Conservation (phyloP, 1,139 yeast species). For the Schizosaccharomyces versatilis region DNA sequence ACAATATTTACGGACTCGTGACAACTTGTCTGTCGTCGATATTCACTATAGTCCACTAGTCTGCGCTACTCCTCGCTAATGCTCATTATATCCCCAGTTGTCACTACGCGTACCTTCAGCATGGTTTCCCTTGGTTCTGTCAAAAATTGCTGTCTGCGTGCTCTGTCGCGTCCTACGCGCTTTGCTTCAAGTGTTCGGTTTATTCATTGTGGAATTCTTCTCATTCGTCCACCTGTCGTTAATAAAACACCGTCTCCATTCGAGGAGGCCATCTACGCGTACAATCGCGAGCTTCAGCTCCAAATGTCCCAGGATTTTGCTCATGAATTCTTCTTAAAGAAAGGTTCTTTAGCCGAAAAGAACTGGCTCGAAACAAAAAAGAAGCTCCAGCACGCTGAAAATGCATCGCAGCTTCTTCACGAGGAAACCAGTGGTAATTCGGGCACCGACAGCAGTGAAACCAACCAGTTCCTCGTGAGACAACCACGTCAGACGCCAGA, state of each 20-base stretch:
- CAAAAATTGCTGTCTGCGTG: too few species aligned
- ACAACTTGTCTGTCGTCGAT: too few species aligned
- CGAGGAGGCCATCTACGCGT: slow-evolving; percentile 54
- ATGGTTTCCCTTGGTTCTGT: too few species aligned
- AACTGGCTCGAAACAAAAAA: slow-evolving; percentile 54
- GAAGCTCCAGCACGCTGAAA: slow-evolving; percentile 46
- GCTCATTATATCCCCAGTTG: too few species aligned
- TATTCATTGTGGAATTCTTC: slow-evolving; percentile 26
- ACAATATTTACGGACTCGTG: too few species aligned
- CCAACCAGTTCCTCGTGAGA: slow-evolving; percentile 39
- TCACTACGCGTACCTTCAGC: too few species aligned
- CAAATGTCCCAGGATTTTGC: slow-evolving; percentile 97
- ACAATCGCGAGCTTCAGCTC: slow-evolving; percentile 68
- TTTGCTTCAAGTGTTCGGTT: too few species aligned
- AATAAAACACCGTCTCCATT: slow-evolving; percentile 55
- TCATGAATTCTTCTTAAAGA: slow-evolving; percentile 71
- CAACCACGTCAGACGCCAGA: slow-evolving; percentile 59
- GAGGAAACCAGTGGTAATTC: slow-evolving; percentile 23
- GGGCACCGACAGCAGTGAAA: slow-evolving; percentile 23
- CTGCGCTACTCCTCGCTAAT: too few species aligned
- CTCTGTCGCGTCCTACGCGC: too few species aligned
- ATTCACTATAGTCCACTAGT: too few species aligned
- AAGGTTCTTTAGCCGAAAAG: slow-evolving; percentile 75
- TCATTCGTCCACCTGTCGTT: slow-evolving; percentile 65
- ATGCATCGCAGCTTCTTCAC: slow-evolving; percentile 48